Evolutionary conservation across 73 alveolate genomes (phyloP).

Genomic region (Breviolum minutum): DNA sequence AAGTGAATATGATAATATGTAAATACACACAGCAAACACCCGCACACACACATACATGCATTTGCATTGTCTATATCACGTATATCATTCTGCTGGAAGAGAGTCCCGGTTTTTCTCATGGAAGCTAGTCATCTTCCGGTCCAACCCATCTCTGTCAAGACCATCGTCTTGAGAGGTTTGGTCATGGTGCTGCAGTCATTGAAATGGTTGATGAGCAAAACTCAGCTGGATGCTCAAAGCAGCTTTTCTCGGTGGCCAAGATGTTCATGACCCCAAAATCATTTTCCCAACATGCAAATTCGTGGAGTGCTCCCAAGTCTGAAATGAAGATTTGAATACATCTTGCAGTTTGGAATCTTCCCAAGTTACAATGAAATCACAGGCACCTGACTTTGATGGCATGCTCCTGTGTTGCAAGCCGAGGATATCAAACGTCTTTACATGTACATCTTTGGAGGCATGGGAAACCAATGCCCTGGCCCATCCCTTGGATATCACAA

Average conservation of each 20-base stretch:
- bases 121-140: neutral
- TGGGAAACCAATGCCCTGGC: conserved; percentile 91
- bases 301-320: neutral
- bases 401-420: neutral
- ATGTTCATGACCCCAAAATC: neutral
- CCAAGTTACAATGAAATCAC: neutral
- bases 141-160: neutral
- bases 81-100: no score
- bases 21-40: no score
- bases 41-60: no score
- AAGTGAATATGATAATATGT: no score
- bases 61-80: no score
- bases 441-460: conserved; percentile 93
- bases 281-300: neutral
- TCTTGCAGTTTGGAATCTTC: no score
- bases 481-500: neutral
- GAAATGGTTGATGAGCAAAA: conserved; percentile 77
- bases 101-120: neutral
- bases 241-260: neutral
- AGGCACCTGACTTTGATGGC: neutral
- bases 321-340: no score
- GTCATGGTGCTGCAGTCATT: conserved; percentile 84
- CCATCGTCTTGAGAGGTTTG: conserved; percentile 25
- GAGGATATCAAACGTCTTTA: conserved; percentile 68
- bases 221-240: conserved; percentile 21